phyloP scores from a whole-genome alignment of 495 filamentous ascomycete species.

The Aspergillus biplanus region DNA sequence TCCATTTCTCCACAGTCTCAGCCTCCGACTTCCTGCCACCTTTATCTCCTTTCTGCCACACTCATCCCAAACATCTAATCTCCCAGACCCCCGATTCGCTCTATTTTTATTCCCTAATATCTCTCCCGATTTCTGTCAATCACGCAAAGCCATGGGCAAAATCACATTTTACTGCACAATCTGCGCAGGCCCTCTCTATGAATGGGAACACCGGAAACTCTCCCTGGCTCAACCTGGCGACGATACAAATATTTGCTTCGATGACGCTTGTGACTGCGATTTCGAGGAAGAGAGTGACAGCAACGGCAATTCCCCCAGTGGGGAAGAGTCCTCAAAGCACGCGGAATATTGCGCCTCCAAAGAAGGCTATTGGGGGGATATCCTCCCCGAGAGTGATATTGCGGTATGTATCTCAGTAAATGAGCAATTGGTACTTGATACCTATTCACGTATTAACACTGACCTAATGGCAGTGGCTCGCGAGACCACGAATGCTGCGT shows the following conservation, averaged over 20 bases:
- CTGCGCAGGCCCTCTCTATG: constrained; percentile 1
- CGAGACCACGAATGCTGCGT: neutral
- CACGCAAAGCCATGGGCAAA: neutral
- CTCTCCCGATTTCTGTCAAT: neutral
- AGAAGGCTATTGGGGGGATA: constrained; percentile 11
- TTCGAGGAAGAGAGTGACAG: neutral
- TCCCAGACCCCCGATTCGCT: no score
- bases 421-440: neutral
- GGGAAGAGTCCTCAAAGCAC: neutral
- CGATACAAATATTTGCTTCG: neutral
- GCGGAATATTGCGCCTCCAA: neutral
- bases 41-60: no score
- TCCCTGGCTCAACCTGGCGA: neutral
- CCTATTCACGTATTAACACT: neutral
- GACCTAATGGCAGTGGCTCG: neutral
- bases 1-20: no score
- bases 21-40: no score
- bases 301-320: neutral
- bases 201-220: neutral
- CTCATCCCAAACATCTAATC: no score
- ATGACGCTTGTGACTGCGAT: constrained; percentile 10
- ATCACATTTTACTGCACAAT: constrained; percentile 4
- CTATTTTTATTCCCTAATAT: no score
- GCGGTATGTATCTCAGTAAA: neutral
- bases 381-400: neutral